A percentile compares a stretch with the other conserved stretches of the same genome.
Conservation (phyloP, 805 yeast species). For the Myxozyma lipomycoides region DNA sequence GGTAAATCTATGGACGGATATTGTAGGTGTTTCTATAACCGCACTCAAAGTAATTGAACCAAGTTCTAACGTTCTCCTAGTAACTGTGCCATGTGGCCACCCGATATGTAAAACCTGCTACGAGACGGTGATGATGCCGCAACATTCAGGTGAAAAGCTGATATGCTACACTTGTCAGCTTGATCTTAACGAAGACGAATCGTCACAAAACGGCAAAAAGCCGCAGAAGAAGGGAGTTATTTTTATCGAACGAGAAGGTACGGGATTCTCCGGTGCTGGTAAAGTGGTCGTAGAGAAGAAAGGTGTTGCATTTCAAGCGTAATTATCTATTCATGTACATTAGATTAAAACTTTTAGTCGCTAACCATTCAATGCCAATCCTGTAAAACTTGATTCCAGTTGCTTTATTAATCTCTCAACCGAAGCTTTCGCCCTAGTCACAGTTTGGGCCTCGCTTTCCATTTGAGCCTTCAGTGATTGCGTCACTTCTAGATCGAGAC, state of each 20-base stretch:
- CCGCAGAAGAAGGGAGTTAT: conserved; percentile 10
- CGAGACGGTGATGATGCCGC: conserved; percentile 22
- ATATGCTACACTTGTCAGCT: conserved; percentile 23
- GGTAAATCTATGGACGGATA: conserved; percentile 21
- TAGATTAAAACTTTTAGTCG: not conserved
- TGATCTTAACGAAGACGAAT: conserved; percentile 7
- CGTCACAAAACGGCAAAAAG: conserved; percentile 5
- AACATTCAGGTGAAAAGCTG: conserved; percentile 17
- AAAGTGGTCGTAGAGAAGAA: conserved; percentile 21
- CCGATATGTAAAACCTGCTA: conserved; percentile 24
- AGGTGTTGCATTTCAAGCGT: conserved; percentile 29
- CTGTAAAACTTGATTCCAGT: conserved; percentile 6
- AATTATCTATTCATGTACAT: not conserved
- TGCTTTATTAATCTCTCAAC: conserved; percentile 5
- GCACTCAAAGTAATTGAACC: not conserved
- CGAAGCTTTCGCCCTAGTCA: conserved; percentile 8
- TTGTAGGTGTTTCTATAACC: conserved; percentile 6
- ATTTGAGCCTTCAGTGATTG: conserved; percentile 12
- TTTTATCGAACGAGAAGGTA: conserved; percentile 24
- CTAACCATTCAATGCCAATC: not conserved
- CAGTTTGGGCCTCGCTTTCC: conserved; percentile 18
- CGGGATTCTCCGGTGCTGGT: conserved; percentile 28
- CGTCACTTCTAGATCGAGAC: conserved; percentile 7
- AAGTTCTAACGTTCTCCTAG: conserved; percentile 3
- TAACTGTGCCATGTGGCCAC: conserved; percentile 27